phyloP scores from a whole-genome alignment of 75 land plant species.

The Pinus tabuliformis region DNA sequence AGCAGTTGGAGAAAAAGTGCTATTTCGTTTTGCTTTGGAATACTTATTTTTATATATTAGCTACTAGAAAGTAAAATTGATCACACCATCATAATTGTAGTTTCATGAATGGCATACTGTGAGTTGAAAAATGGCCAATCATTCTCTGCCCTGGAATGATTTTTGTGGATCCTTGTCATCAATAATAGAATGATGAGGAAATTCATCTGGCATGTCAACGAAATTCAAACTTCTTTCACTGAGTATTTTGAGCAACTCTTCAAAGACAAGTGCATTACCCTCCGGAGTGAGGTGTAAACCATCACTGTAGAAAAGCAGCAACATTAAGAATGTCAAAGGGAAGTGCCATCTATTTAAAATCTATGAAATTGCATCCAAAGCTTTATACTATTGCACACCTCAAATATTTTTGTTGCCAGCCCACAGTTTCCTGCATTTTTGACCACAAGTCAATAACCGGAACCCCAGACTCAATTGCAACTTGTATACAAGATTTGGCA shows the following conservation, averaged over 20 bases:
- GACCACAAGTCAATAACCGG: slow-evolving; percentile 72
- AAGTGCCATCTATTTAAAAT: neutral
- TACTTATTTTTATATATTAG: too few relatives aligned
- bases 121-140: too few relatives aligned
- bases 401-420: slow-evolving; percentile 72
- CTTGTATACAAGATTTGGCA: slow-evolving; percentile 64
- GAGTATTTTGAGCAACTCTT: slow-evolving; percentile 7
- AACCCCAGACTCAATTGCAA: slow-evolving; percentile 53
- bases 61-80: too few relatives aligned
- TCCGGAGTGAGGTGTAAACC: slow-evolving; percentile 76
- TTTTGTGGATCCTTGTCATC: slow-evolving; percentile 7
- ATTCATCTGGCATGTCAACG: slow-evolving; percentile 5
- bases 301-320: slow-evolving; percentile 50
- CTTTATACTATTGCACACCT: slow-evolving; percentile 35
- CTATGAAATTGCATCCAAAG: neutral
- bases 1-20: too few relatives aligned
- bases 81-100: too few relatives aligned
- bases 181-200: slow-evolving; percentile 9
- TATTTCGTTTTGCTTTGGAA: too few relatives aligned
- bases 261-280: slow-evolving; percentile 44
- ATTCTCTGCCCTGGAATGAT: neutral
- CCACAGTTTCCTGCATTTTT: slow-evolving; percentile 73
- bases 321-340: slow-evolving; percentile 7
- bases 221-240: neutral
- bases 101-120: too few relatives aligned